A percentile compares a stretch with the other conserved stretches of the same genome.
These are phyloP conservation scores for Chaetomium sp. DNA, from an alignment of 2,329 filamentous ascomycete species.

Conservation along the genomic window DNA sequence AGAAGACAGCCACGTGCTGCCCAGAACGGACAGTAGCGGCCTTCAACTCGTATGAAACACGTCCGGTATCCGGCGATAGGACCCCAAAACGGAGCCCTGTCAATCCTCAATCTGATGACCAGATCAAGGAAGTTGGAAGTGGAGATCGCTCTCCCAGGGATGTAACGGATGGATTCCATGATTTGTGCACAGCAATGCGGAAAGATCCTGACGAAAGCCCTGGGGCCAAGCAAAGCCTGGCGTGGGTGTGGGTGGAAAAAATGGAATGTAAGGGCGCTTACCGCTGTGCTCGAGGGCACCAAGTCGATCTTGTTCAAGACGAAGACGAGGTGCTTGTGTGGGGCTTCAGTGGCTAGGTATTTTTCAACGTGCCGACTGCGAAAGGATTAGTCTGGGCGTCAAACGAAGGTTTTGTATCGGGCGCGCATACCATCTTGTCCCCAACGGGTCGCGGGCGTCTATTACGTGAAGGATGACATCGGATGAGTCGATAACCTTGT, in stretches of 20 bases:
- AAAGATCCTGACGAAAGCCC: constrained; percentile 74
- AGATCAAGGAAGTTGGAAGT: constrained; percentile 61
- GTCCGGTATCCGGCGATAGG: constrained; percentile 63
- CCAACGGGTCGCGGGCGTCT: constrained; percentile 82
- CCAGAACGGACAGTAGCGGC: constrained; percentile 55
- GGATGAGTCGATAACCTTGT: constrained; percentile 91
- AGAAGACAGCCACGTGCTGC: constrained; percentile 74
- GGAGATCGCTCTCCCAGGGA: constrained; percentile 87
- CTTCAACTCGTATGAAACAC: constrained; percentile 99
- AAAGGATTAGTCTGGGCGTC: not conserved
- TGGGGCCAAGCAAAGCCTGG: constrained; percentile 39
- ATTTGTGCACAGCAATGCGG: constrained; percentile 54
- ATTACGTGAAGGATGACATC: constrained; percentile 95
- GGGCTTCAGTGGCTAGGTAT: constrained; percentile 85
- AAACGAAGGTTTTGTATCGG: not conserved
- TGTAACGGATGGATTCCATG: constrained; percentile 89
- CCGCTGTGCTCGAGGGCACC: constrained; percentile 84
- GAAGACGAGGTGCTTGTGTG: constrained; percentile 92
- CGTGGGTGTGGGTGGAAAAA: constrained; percentile 15
- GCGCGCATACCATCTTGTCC: constrained; percentile 58
- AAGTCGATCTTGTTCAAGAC: constrained; percentile 89
- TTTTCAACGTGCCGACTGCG: constrained; percentile 74
- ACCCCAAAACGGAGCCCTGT: constrained; percentile 83
- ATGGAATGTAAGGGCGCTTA: constrained; percentile 53
- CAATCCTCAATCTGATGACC: constrained; percentile 56